phyloP scores from a whole-genome alignment of 805 yeast species.

The Candida dajiaensis region DNA sequence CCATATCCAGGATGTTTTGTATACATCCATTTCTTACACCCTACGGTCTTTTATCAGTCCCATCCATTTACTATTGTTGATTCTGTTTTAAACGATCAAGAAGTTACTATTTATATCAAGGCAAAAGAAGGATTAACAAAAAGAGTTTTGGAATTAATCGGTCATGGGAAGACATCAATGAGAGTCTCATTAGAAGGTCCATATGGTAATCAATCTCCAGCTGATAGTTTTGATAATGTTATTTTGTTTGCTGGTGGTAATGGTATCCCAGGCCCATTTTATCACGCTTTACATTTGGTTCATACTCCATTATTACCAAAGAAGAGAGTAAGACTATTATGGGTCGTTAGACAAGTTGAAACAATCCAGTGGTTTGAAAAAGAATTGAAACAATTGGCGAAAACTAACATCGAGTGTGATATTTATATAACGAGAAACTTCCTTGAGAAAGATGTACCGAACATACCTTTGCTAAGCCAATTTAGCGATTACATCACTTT shows the following conservation, averaged over 20 bases:
- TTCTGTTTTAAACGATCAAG: slow-evolving; percentile 31
- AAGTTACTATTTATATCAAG: slow-evolving; percentile 40
- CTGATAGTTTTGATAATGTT: slow-evolving; percentile 31
- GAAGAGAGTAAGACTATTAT: slow-evolving; percentile 42
- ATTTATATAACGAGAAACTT: slow-evolving; percentile 36
- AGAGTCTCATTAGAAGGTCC: slow-evolving; percentile 56
- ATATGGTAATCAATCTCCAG: slow-evolving; percentile 43
- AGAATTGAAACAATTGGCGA: slow-evolving; percentile 24
- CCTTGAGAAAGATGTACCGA: background rate
- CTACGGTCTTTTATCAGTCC: slow-evolving; percentile 56
- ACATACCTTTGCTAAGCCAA: background rate
- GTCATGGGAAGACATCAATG: slow-evolving; percentile 23
- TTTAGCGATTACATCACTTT: slow-evolving; percentile 26
- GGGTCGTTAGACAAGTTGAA: slow-evolving; percentile 54
- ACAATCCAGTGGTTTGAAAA: slow-evolving; percentile 44
- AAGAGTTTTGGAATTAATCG: slow-evolving; percentile 24
- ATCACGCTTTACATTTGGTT: slow-evolving; percentile 31
- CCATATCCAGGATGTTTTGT: slow-evolving; percentile 51
- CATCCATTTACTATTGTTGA: slow-evolving; percentile 66
- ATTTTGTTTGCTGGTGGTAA: slow-evolving; percentile 46
- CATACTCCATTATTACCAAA: slow-evolving; percentile 20
- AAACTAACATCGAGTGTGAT: slow-evolving; percentile 31
- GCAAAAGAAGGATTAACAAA: slow-evolving; percentile 55
- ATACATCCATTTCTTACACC: slow-evolving; percentile 50
- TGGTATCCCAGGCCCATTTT: slow-evolving; percentile 47